phyloP scores from a whole-genome alignment of 768 basidiomycete species.

The Tephrocybe sp. region DNA sequence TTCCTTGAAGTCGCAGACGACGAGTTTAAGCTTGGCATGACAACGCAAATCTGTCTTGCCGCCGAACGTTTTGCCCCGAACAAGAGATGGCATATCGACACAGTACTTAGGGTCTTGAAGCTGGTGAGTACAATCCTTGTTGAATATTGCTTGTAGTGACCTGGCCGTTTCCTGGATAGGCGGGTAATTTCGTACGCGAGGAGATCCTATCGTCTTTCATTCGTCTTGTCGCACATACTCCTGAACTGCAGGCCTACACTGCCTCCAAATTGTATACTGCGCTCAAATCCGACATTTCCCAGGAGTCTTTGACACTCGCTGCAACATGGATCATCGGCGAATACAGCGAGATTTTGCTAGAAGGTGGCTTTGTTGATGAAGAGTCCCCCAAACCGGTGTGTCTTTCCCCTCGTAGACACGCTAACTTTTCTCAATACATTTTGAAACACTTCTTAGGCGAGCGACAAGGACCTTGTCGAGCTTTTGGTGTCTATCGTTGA shows the following conservation, averaged over 20 bases:
- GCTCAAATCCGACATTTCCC: constrained; percentile 88
- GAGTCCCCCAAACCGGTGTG: constrained; percentile 71
- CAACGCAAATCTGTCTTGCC: constrained; percentile 93
- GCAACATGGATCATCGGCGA: constrained; percentile 97
- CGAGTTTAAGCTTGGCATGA: constrained; percentile 98
- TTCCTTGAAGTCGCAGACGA: constrained; percentile 99
- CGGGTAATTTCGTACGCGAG: constrained; percentile 96
- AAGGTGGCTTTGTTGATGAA: constrained; percentile 77
- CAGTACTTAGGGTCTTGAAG: constrained; percentile 88
- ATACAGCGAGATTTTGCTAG: constrained; percentile 87
- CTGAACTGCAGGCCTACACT: constrained; percentile 94
- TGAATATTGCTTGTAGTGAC: not conserved
- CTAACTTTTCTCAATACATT: not conserved
- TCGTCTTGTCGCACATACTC: constrained; percentile 93
- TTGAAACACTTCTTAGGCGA: constrained; percentile 46
- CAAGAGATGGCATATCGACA: constrained; percentile 99
- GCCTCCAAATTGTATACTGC: constrained; percentile 89
- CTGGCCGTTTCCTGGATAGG: constrained; percentile 49
- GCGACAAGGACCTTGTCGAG: constrained; percentile 83
- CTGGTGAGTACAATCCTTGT: constrained; percentile 53
- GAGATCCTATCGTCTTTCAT: constrained; percentile 96
- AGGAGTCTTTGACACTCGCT: constrained; percentile 91
- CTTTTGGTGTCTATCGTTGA: constrained; percentile 84
- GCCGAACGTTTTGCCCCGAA: constrained; percentile 97
- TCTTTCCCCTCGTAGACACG: not conserved